Evolutionary conservation across 345 rosid species (phyloP).

Genomic region (Kandelia obovata): DNA sequence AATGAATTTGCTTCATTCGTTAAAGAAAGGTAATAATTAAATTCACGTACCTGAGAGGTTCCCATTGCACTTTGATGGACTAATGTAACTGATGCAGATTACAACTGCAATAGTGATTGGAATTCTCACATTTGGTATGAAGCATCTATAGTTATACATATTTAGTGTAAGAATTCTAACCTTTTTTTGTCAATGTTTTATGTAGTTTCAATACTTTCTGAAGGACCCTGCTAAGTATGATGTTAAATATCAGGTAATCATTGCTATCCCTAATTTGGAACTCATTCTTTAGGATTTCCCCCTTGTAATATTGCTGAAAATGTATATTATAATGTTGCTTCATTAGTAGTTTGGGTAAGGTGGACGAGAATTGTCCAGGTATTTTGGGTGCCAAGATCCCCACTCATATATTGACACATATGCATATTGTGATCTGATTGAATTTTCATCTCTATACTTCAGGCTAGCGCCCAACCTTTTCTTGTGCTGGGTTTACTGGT

Average conservation of each 20-base stretch:
- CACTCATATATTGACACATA: neutral
- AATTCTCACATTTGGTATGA: too few relatives aligned
- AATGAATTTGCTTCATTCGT: too few relatives aligned
- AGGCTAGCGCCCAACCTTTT: constrained; percentile 98
- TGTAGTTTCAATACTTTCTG: constrained; percentile 88
- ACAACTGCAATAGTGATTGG: too few relatives aligned
- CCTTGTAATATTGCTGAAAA: too few relatives aligned
- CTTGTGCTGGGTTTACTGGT: constrained; percentile 86
- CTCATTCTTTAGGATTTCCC: too few relatives aligned
- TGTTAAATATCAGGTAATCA: constrained; percentile 82
- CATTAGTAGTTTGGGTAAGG: too few relatives aligned
- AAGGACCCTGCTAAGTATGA: constrained; percentile 94
- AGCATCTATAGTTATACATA: neutral
- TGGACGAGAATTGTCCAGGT: neutral
- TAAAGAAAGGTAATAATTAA: too few relatives aligned
- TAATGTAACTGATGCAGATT: too few relatives aligned
- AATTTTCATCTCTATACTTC: constrained; percentile 12
- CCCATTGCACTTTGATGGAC: too few relatives aligned
- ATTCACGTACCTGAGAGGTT: too few relatives aligned
- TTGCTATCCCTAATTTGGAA: neutral
- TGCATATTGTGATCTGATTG: neutral
- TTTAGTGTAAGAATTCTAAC: neutral
- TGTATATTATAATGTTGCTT: too few relatives aligned
- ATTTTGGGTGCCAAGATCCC: neutral
- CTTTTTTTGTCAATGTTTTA: neutral